Base-by-base conservation (phyloP, 371 early-diverging fungal species). In the Circinella minor region DNA sequence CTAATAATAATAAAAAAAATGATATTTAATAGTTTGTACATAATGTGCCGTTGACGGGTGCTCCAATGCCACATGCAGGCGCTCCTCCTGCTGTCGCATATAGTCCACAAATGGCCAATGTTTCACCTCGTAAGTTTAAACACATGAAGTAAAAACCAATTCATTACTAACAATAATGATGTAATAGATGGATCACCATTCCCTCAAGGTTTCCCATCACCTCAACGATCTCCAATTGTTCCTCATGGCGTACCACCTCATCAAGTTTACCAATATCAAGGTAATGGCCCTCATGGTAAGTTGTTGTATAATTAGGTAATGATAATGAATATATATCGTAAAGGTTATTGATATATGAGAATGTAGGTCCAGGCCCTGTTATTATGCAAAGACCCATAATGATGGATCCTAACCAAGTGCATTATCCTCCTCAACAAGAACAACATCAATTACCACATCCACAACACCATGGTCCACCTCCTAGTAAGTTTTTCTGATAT, bases 221-320 rank as follows among this genome's bases (percentile, higher is more conserved):
- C 85, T 54, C 85, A 84, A 59, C 74, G 85, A 69, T 79, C 82
- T 5, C 80, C 78, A 14, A 86, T 88, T 82, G 77, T 83, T 2
- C 85, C 87, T 1, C 77, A 82, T 27, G 86, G 84, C 14, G 82
- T 82, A 72, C 85, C 81, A 38, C 83, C 84, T 18, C 73, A 72
- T 36, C 86, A 82, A 46, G 74, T 86, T 20, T 88, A 87, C 72
- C 85, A 82, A 68, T 86, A 85, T 51, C 82, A 85, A 62, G 85
- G 82, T n/a, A 71, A 70, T 10, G 73, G 75, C 27, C 79, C 76
- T 70, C 78, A 77, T 77, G 75, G 71, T 60, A 65, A 47, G 39
- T 3, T 20, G 15, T 63, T 62, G 27, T 27, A 65, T 59, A 10
- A 20, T 20, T 5, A 4, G n/a, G 2, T 27, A 27, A 27, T 27